Evolutionary conservation across 2,329 filamentous ascomycete genomes (phyloP).

Genomic region (Lachnum nothofagi): DNA sequence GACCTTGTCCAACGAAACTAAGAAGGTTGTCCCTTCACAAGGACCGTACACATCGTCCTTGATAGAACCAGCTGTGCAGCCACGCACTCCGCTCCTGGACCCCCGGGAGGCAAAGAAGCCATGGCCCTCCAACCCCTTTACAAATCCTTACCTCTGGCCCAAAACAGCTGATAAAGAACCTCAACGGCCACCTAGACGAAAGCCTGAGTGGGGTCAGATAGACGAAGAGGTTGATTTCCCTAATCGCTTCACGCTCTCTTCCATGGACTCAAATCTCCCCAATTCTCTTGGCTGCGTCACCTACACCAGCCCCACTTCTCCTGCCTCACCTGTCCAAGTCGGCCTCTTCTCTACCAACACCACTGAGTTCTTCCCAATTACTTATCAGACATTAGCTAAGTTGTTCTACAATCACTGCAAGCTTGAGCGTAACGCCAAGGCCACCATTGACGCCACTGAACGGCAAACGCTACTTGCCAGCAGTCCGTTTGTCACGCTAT

Average conservation of each 20-base stretch:
- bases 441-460: not conserved
- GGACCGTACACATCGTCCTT: not conserved
- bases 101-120: not conserved
- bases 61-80: not conserved
- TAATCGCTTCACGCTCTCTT: not conserved
- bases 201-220: not conserved
- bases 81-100: not conserved
- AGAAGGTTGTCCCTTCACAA: not conserved
- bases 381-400: not conserved
- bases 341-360: not conserved
- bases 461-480: not conserved
- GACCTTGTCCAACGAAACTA: not conserved
- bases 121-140: not conserved
- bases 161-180: not conserved
- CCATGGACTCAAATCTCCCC: not conserved
- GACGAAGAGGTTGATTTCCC: not conserved
- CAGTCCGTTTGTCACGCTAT: not conserved
- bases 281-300: conserved; percentile 1
- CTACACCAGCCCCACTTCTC: not conserved
- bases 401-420: not conserved
- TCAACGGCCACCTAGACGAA: not conserved
- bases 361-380: not conserved
- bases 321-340: not conserved
- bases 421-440: not conserved
- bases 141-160: not conserved